These are phyloP conservation scores for Saccharum hybrid DNA, from an alignment of 202 grass and related monocot species.

Conservation along the genomic window DNA sequence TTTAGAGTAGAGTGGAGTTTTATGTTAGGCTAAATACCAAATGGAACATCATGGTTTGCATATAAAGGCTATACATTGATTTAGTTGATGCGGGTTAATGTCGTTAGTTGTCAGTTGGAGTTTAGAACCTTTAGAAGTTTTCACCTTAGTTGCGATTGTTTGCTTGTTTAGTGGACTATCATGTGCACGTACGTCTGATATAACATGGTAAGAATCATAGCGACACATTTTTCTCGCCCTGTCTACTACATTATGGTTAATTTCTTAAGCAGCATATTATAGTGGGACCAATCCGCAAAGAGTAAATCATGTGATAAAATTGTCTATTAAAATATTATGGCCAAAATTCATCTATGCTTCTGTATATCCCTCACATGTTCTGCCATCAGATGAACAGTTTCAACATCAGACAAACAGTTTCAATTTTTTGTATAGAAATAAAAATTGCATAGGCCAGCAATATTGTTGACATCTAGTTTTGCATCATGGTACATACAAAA, in stretches of 20 bases:
- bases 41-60: neutral
- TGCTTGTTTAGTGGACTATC: neutral
- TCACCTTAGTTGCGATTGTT: neutral
- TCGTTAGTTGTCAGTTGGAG: neutral
- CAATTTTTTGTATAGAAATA: neutral
- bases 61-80: neutral
- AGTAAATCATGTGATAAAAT: conserved; percentile 2
- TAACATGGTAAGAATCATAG: neutral
- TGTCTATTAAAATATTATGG: neutral
- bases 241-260: neutral
- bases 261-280: neutral
- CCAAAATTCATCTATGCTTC: neutral
- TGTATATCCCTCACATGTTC: conserved; percentile 1
- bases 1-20: neutral
- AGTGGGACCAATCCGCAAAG: neutral
- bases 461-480: neutral
- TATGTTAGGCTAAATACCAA: neutral
- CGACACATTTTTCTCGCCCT: neutral
- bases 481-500: conserved; percentile 23
- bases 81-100: neutral
- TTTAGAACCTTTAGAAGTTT: neutral
- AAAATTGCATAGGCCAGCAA: neutral
- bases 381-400: neutral
- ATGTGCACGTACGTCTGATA: neutral
- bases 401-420: conserved; percentile 3